Percentiles rank a stretch among this genome's conserved stretches.
phyloP scores from a whole-genome alignment of 306 rosid species.

The Albizia julibrissin region DNA sequence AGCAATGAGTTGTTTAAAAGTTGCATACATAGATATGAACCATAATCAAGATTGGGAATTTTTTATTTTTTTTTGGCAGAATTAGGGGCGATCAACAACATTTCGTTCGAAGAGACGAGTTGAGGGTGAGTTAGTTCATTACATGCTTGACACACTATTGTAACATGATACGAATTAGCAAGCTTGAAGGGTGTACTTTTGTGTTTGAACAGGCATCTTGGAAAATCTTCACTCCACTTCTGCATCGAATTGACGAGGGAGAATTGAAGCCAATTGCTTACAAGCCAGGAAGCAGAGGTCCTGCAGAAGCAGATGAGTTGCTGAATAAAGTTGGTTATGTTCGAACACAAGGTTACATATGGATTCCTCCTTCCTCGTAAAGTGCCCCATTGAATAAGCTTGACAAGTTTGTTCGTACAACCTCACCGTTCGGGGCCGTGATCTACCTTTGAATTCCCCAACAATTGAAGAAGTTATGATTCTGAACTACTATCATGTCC shows the following conservation, averaged over 20 bases:
- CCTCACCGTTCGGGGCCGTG: not conserved
- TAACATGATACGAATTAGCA: not conserved
- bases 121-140: constrained; percentile 56
- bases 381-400: not conserved
- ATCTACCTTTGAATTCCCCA: not conserved
- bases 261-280: constrained; percentile 63
- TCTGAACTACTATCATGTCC: not conserved
- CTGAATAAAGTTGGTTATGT: constrained; percentile 68
- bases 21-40: not conserved
- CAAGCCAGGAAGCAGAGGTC: constrained; percentile 81
- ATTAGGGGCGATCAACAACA: constrained; percentile 88
- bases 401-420: not conserved
- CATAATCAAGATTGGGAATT: constrained; percentile 17
- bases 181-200: not conserved
- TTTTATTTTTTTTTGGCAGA: constrained; percentile 42
- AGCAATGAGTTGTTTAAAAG: not conserved
- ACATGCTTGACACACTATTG: not conserved
- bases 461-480: not conserved
- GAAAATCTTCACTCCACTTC: constrained; percentile 86
- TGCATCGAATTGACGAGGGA: constrained; percentile 74
- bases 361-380: constrained; percentile 89
- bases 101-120: constrained; percentile 86
- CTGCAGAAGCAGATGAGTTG: constrained; percentile 70
- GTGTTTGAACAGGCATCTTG: constrained; percentile 71
- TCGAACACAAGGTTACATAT: constrained; percentile 78